A percentile compares a stretch with the other conserved stretches of the same genome.
These are phyloP conservation scores for Margaritispora aquatica DNA, from an alignment of 495 filamentous ascomycete species.

Conservation along the genomic window DNA sequence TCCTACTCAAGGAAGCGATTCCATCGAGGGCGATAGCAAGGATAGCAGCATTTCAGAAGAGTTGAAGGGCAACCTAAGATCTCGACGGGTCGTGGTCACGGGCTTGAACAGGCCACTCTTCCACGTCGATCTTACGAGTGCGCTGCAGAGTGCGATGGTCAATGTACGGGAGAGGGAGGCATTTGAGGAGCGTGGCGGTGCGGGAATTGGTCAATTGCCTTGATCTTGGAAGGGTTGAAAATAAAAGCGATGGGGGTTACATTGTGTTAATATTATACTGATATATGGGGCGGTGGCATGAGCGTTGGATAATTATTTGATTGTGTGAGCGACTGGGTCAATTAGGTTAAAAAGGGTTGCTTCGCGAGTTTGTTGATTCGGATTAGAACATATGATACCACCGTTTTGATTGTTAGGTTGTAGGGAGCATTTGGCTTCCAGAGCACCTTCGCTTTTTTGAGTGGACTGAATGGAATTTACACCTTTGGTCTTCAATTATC, in stretches of 20 bases:
- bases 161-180: conserved; percentile 54
- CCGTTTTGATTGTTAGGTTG: background rate
- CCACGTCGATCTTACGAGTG: conserved; percentile 90
- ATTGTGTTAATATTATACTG: background rate
- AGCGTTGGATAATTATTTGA: no score
- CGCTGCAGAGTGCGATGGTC: conserved; percentile 79
- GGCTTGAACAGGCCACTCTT: conserved; percentile 88
- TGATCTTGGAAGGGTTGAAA: background rate
- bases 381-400: background rate
- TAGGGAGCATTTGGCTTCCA: background rate
- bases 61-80: background rate
- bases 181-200: conserved; percentile 14
- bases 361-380: background rate
- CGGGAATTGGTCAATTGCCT: conserved; percentile 16
- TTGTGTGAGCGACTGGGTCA: background rate
- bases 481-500: background rate
- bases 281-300: no score
- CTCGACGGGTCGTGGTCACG: conserved; percentile 59
- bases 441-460: background rate
- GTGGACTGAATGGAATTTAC: background rate
- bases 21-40: conserved; percentile 22
- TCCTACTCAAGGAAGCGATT: conserved; percentile 23
- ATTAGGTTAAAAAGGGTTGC: background rate
- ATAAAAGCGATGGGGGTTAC: background rate
- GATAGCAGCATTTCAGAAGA: conserved; percentile 26